Evolutionary conservation across 805 yeast genomes (phyloP), one percentile per base, ranked within the genome.

Genomic region (Wickerhamiella allomyrinae): DNA sequence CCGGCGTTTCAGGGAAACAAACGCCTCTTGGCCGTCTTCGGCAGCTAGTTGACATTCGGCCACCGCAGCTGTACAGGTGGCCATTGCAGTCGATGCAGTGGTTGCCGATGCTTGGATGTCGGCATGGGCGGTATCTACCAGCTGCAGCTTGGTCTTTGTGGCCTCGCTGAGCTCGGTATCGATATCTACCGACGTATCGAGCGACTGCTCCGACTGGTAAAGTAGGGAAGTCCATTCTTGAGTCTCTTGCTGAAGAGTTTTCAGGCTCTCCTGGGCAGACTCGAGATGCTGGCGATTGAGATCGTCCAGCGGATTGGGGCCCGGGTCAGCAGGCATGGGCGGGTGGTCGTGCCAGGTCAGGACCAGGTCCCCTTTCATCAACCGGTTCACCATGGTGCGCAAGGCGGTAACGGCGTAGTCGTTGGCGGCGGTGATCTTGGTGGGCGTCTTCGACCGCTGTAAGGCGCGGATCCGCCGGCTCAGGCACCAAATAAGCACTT

Each of bases 401-500:
- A 36, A 31, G 4, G 31, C 39, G 8, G 14, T 7, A 3, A 27
- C 2, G 11, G 39, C 20, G 31, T 24, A 21, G 20, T 36, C 22
- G 39, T 14, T 7, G 22, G 22, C 31, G 20, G 31, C 31, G 3
- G 31, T 27, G 22, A 7, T 29, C 24, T 13, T 41, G 19, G 8
- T 20, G 34, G 9, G 31, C 46, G 10, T 5, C 15, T 7, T 4
- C 7, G 4, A 3, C 17, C 7, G 4, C 17, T 20, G 37, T 5
- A 21, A 4, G 17, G 10, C n/a, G 17, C 37, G 20, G 11, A 46
- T 38, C 17, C 48, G 46, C 10, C 43, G 39, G 10, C 13, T 20
- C 13, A 49, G 37, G 22, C 45, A 43, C 53, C 53, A 49, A 17
- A 49, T 46, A 11, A 49, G 36, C 7, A 48, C 47, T 37, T 49